These are phyloP conservation scores for Misopates orontium DNA, from an alignment of 257 asterid species.

Conservation along the genomic window DNA sequence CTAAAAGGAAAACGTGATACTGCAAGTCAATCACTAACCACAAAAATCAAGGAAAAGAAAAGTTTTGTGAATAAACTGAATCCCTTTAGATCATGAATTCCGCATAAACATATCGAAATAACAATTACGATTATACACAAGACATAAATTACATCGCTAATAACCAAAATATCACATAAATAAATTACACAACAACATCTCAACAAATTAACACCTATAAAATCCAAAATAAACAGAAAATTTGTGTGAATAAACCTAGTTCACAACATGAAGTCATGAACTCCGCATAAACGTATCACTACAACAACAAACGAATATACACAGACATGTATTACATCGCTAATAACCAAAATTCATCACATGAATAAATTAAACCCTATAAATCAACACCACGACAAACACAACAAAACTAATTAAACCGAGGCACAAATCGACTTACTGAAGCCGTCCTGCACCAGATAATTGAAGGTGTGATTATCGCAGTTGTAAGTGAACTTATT, in stretches of 20 bases:
- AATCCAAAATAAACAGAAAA: too few relatives aligned
- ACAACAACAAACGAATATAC: neutral
- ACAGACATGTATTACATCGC: neutral
- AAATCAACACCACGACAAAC: slow-evolving; percentile 13
- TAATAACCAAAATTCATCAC: neutral
- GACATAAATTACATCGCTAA: neutral
- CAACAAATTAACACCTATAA: too few relatives aligned
- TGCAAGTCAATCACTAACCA: slow-evolving; percentile 14
- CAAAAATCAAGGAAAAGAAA: neutral
- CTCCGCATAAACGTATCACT: too few relatives aligned
- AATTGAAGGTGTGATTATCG: slow-evolving; percentile 68
- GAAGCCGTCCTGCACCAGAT: slow-evolving; percentile 67
- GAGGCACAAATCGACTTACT: slow-evolving; percentile 33
- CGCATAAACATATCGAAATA: slow-evolving; percentile 1
- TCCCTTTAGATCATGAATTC: neutral
- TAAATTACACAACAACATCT: slow-evolving; percentile 18
- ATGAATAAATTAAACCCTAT: slow-evolving; percentile 10
- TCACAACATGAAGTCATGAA: too few relatives aligned
- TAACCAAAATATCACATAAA: neutral
- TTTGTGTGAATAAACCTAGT: too few relatives aligned
- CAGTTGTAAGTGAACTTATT: slow-evolving; percentile 69
- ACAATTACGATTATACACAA: slow-evolving; percentile 17
- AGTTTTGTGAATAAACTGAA: too few relatives aligned
- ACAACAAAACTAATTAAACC: neutral
- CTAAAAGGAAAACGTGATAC: neutral